Conservation (phyloP, 2,329 filamentous ascomycete species). For the Colletotrichum musicola region DNA sequence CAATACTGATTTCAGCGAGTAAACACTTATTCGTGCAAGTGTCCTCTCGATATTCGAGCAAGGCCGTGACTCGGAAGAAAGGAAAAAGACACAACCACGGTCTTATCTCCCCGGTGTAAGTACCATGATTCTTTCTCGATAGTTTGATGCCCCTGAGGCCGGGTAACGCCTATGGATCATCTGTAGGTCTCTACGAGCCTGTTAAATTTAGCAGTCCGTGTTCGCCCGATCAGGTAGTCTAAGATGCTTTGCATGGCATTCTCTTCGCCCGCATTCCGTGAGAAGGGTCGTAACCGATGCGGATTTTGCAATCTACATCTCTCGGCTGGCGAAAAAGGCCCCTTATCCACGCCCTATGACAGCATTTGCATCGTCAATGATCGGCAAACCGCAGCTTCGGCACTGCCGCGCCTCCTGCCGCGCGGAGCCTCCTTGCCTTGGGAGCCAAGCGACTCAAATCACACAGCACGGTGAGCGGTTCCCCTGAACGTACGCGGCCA, state of each 20-base stretch:
- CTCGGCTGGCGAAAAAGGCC: neutral
- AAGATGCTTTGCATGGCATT: neutral
- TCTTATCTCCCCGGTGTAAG: too few relatives aligned
- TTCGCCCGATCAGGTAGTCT: neutral
- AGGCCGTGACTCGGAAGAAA: too few relatives aligned
- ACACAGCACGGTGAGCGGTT: too few relatives aligned
- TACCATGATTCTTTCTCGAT: too few relatives aligned
- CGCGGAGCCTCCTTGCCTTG: neutral
- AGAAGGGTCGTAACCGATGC: slow-evolving; percentile 17
- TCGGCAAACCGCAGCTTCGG: neutral
- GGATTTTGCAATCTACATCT: slow-evolving; percentile 9
- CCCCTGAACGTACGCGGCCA: slow-evolving; percentile 35
- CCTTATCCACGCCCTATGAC: slow-evolving; percentile 19
- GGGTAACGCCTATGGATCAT: too few relatives aligned
- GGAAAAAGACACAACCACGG: too few relatives aligned
- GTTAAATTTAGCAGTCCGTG: neutral
- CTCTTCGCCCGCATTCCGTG: slow-evolving; percentile 19
- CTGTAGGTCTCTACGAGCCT: neutral
- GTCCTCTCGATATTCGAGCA: too few relatives aligned
- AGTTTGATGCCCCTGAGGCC: too few relatives aligned
- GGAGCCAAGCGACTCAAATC: too few relatives aligned
- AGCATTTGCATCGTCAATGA: neutral
- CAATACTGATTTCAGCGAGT: too few relatives aligned
- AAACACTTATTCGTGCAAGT: too few relatives aligned
- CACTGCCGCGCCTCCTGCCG: slow-evolving; percentile 15